Base-by-base conservation (phyloP, 2,329 filamentous ascomycete genomes). In the Diaporthe sp. region DNA sequence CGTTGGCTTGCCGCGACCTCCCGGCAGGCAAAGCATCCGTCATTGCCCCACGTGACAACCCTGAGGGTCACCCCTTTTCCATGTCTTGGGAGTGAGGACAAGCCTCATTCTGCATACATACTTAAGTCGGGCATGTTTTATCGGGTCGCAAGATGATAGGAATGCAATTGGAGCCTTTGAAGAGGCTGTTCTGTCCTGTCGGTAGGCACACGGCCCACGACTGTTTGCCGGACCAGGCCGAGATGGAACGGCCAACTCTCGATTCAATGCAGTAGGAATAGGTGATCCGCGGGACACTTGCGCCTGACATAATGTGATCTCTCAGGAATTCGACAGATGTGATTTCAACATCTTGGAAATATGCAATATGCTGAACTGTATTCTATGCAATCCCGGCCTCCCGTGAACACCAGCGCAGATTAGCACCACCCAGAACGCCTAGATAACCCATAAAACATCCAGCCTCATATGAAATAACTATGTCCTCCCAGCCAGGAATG, bases 1-100 rank as follows among this genome's bases (percentile, higher is more conserved):
- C 85, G 85, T 81, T 78, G 76, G 76, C 77, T 78, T 56, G 58
- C 58, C 56, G 70, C 37, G n/a, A 59, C 22, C n/a, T 51, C 71
- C 74, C 74, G 66, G 71, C 74, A 73, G 71, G 71, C 74, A 73
- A 73, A n/a, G 4, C 30, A 12, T 2, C 69, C 56, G 69, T 71
- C 69, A 37, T 53, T 30, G 55, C 30, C 44, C 32, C 69, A 73
- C 73, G 70, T 75, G 70, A 63, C 30, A 59, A 75, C 42, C 44
- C 51, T 37, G 3, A 61, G 56, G 42, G 56, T 47, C 10, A 37
- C 8, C 50, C 61, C 59, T 17, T 47, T 63, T 44, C 17, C 8
- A 66, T 5, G 51, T 10, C 35, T 27, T 17, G 4, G 5, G 25
- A 32, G 13, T 44, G 44, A 51, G 44, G 19, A 39, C 19, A 2